Percentiles rank a stretch among this genome's conserved stretches.
These are phyloP conservation scores for Pythium plurisporium DNA, from an alignment of 352 stramenopile species.

Conservation along the genomic window DNA sequence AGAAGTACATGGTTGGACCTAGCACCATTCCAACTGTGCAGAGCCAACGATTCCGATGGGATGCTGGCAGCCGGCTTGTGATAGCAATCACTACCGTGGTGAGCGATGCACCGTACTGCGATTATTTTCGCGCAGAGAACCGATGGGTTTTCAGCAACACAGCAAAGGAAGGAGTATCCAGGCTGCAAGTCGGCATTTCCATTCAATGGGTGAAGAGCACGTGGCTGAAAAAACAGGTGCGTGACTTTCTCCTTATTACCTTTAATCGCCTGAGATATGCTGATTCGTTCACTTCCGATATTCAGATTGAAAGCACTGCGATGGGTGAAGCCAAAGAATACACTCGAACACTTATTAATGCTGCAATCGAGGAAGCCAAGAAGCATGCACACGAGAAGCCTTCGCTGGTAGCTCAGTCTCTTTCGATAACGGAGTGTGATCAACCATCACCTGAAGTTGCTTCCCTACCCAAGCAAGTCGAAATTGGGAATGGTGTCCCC, in stretches of 20 bases:
- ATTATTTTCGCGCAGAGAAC: conserved; percentile 85
- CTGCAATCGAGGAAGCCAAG: conserved; percentile 31
- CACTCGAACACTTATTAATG: conserved; percentile 39
- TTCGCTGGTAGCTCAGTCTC: no score
- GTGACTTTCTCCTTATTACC: background rate
- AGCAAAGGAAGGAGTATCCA: conserved; percentile 31
- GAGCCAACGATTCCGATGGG: conserved; percentile 62
- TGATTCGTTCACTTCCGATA: background rate
- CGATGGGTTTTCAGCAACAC: conserved; percentile 80
- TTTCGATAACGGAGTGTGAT: no score
- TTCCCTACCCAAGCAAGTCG: background rate
- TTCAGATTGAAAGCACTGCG: conserved; percentile 74
- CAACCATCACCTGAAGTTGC: background rate
- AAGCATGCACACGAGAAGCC: background rate
- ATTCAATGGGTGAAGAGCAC: conserved; percentile 81
- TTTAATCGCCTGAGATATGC: no score
- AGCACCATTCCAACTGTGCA: conserved; percentile 73
- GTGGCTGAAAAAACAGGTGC: conserved; percentile 85
- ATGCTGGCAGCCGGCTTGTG: conserved; percentile 39
- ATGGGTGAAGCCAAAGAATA: conserved; percentile 66
- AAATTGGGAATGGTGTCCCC: background rate
- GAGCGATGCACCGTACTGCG: conserved; percentile 77
- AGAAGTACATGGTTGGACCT: conserved; percentile 86
- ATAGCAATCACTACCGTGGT: conserved; percentile 70
- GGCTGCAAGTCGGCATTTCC: conserved; percentile 58